phyloP scores from a whole-genome alignment of 139 green algal genomes.

The Pycnococcus provasolii region DNA sequence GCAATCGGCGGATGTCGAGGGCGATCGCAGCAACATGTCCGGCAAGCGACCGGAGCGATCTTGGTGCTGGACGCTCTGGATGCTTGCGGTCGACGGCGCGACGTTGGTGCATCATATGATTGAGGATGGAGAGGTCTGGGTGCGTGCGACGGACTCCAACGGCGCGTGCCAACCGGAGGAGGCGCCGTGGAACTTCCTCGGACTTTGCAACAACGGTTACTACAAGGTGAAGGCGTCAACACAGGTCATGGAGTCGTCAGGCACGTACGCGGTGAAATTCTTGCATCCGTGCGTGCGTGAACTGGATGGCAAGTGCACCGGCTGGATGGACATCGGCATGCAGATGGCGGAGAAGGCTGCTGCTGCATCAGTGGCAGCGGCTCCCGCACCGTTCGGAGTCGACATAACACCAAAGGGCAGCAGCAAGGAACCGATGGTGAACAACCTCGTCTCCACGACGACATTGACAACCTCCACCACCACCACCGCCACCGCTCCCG shows the following conservation, averaged over 20 bases:
- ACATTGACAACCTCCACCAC: no score
- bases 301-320: neutral
- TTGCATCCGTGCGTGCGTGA: neutral
- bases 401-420: neutral
- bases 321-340: neutral
- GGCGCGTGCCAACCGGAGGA: slow-evolving; percentile 48
- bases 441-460: slow-evolving; percentile 41
- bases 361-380: no score
- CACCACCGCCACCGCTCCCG: no score
- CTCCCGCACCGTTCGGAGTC: neutral
- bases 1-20: slow-evolving; percentile 10
- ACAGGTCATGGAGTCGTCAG: neutral
- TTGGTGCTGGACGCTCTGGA: slow-evolving; percentile 64
- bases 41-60: slow-evolving; percentile 19
- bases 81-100: slow-evolving; percentile 44
- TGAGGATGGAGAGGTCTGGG: slow-evolving; percentile 44
- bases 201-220: slow-evolving; percentile 97
- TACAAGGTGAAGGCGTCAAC: slow-evolving; percentile 43
- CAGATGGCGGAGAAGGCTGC: no score
- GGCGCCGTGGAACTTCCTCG: slow-evolving; percentile 91
- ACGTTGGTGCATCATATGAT: slow-evolving; percentile 33
- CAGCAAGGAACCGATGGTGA: neutral
- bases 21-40: neutral
- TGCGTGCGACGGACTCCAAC: neutral
- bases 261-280: neutral